Evolutionary conservation across 768 basidiomycete species (phyloP).

Genomic region (Pisolithus sp.): DNA sequence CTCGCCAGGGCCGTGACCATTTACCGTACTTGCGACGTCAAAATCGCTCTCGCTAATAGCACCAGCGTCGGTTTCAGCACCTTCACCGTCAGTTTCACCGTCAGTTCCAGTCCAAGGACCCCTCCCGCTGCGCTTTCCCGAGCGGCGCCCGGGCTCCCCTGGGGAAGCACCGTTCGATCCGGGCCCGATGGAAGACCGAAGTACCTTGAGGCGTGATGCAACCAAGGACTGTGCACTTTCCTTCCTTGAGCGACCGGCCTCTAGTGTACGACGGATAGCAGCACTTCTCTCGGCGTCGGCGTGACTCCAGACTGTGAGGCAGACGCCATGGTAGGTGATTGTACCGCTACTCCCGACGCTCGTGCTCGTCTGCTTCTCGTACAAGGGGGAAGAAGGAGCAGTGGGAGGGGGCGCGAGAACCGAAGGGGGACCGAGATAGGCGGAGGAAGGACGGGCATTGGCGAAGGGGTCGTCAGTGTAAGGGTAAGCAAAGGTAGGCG

Average conservation of each 20-base stretch:
- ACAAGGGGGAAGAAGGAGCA: constrained; percentile 21
- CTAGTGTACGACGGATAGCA: constrained; percentile 79
- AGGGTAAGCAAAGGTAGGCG: constrained; percentile 62
- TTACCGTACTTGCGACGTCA: constrained; percentile 70
- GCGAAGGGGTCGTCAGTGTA: constrained; percentile 71
- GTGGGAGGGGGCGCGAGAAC: constrained; percentile 38
- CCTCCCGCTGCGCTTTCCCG: constrained; percentile 53
- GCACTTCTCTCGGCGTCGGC: constrained; percentile 82
- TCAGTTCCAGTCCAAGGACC: constrained; percentile 67
- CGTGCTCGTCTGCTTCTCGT: constrained; percentile 22
- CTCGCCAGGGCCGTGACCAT: constrained; percentile 76
- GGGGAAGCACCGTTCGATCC: constrained; percentile 37
- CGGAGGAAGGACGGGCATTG: constrained; percentile 64
- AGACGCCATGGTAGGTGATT: constrained; percentile 83
- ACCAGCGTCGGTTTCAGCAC: constrained; percentile 59
- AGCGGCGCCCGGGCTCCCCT: constrained; percentile 51
- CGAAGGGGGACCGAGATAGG: constrained; percentile 75
- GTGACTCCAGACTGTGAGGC: constrained; percentile 93
- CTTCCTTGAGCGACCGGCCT: constrained; percentile 70
- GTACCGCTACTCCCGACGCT: constrained; percentile 35
- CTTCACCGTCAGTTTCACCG: constrained; percentile 71
- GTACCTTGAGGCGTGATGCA: constrained; percentile 57
- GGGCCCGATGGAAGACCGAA: constrained; percentile 47
- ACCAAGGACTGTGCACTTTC: constrained; percentile 73
- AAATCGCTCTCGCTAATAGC: constrained; percentile 84